Base-by-base conservation (phyloP, 2,329 filamentous ascomycete genomes). In the Pseudocercospora vitis region DNA sequence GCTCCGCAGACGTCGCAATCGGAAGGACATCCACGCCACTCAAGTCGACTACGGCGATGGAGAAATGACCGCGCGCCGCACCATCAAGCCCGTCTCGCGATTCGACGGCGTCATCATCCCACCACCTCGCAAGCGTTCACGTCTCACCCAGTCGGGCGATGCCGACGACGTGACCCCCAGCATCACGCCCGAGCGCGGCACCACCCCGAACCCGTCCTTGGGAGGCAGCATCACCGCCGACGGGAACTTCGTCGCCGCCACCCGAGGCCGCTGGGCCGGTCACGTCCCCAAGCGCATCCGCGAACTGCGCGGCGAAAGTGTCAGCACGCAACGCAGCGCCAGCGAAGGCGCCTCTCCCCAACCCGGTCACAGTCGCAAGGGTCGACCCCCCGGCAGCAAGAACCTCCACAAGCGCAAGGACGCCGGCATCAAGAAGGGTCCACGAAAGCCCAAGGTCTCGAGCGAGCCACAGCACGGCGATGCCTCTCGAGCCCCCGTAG, bases 401-500 rank as follows among this genome's bases (percentile, higher is more conserved):
- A 78, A 78, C 40, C 62, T 71, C 23, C 70, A 71, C 21, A 68
- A 73, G 52, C 68, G 76, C 16, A 74, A 72, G 47, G 76, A 78
- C 56, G 76, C 72, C 26, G 76, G 76, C 2, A 70, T 78, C 52
- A 77, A 77, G 56, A 79, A 78, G 54, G 76, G 76, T 2, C 76
- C 76, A 4, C 66, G 76, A 11, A 66, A 66, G 54, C 57, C 55
- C 16, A 61, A 61, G 37, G 31, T 48, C 19, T 26, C 42, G 3
- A 48, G 47, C 8, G 21, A 26, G 9, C 14, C 44, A 52, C 21
- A 48, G 29, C 23, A 37, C 45, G 35, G 40, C 23, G 35, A 42
- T 33, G 32, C 42, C 21, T 31, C 4, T 19, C 16, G 21, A 37
- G 47, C 31, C 11, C 32, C 19, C n/a, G 32, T n/a, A 2, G 16